These are phyloP conservation scores for Suhomyces taliae DNA, from an alignment of 1,139 yeast genomes.

Conservation along the genomic window DNA sequence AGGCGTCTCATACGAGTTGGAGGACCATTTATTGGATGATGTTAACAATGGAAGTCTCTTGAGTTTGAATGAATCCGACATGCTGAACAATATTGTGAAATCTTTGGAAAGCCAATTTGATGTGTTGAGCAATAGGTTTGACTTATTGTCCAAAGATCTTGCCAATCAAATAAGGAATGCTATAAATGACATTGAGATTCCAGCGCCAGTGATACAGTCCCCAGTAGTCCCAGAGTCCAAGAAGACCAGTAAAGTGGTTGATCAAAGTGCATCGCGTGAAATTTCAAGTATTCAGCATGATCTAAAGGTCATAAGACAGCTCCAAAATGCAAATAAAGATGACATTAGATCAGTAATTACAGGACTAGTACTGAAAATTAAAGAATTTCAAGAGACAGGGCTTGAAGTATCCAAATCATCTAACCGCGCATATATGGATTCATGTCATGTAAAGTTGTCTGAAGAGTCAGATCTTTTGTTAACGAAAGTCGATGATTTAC, in stretches of 20 bases:
- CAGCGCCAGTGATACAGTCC: conserved; percentile 12
- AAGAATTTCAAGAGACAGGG: conserved; percentile 48
- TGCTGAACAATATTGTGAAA: conserved; percentile 18
- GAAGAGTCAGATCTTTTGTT: conserved; percentile 73
- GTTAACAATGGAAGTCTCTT: conserved; percentile 62
- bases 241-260: background rate
- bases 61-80: conserved; percentile 47
- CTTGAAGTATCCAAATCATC: conserved; percentile 44
- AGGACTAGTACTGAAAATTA: conserved; percentile 47
- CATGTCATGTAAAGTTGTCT: conserved; percentile 71
- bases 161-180: conserved; percentile 25
- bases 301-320: conserved; percentile 62
- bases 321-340: conserved; percentile 48
- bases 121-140: conserved; percentile 29
- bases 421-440: conserved; percentile 71
- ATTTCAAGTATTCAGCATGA: conserved; percentile 51
- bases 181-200: conserved; percentile 23
- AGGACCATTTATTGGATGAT: conserved; percentile 62
- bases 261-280: conserved; percentile 16
- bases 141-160: conserved; percentile 25
- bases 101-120: conserved; percentile 32
- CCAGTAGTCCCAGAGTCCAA: conserved; percentile 3
- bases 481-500: conserved; percentile 85
- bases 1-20: conserved; percentile 75
- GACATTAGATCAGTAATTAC: conserved; percentile 44